Evolutionary conservation across 75 land plant species (phyloP), one percentile per base, ranked within the genome.

Genomic region (Picea sitchensis): DNA sequence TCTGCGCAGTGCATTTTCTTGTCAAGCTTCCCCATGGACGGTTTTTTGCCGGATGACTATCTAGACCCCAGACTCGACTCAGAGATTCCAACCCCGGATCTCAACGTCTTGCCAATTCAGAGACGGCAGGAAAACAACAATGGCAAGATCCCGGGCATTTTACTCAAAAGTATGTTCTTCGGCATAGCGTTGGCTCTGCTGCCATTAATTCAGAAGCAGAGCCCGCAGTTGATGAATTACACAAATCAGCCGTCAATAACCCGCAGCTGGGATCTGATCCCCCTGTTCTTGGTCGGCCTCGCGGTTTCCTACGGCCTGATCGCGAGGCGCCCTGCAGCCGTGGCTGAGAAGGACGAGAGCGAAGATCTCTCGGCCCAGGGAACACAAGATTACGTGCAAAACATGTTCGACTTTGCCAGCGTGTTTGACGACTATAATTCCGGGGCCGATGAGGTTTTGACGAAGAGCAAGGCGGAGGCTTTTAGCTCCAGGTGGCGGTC

Each of bases 251-350:
- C 81, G 34, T n/a, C 85, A 23, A 47, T 83, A 65, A 68, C 79
- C 61, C 58, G 83, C 41, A 75, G 80, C 69, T 87, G 92, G 92
- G 92, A 90, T 78, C 85, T 90, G 20, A 18, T 90, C 68, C 85
- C 82, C 64, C 86, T 90, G 17, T 62, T 85, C 23, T 12, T 90
- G 64, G 80, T 87, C 34, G 89, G 89, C 30, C 83, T 90, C 69
- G 92, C 89, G 14, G 64, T 90, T 32, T 90, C 89, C 20, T 90
- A 90, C 76, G 89, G 89, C 81, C 13, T 90, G 32, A 85, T 90
- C 65, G 60, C 89, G 58, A 77, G 86, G 0, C 59, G 84, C 61
- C 78, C 76, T 17, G 84, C 79, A 1, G 80, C 81, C 0, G 15
- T 1, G 2, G 81, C 61, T 11, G 23, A 31, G 23, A 83, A 86